Base-by-base conservation (phyloP, 148 eudicot genomes). In the Bassia scoparia region DNA sequence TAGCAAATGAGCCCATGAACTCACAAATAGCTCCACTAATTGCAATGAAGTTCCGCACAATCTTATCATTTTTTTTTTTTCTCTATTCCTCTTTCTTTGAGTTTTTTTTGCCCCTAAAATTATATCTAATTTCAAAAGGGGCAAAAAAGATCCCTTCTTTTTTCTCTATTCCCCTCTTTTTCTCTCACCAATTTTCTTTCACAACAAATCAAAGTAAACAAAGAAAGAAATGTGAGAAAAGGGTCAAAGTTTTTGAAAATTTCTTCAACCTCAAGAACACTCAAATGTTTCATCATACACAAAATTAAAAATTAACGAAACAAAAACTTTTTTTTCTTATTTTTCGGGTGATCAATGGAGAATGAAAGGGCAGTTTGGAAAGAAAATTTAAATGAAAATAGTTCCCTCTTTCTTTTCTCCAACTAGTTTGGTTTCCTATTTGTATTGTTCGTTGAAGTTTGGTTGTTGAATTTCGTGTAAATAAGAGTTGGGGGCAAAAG, bases 1-100 rank as follows among this genome's bases (percentile, higher is more conserved):
- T 41, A 81, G 23, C 80, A 89, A 52, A 89, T 95, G 98, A 50
- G 86, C 89, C 81, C 92, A 55, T 65, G 98, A 78, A 75, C 96
- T 95, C 79, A 91, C 89, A 68, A 88, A 81, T 4, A 95, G 84
- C 85, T 91, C 98, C 52, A 68, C 7, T 46, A 89, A 82, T 80
- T 88, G 93, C 70, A 95, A 78, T 9, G 76, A 81, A 65, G 68
- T 70, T 41, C 87, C 65, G 86, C 91, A 90, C 59, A 88, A 80
- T 70, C 92, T 91, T 5, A 85, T 63, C 97, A 95, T 95, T 33
- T 74, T 69, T 29, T 55, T n/a, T 17, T 54, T 38, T 35, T 61
- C 38, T 63, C 26, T 52, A 38, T 31, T 23, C 34, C 17, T 54
- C 34, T 38, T 67, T 67, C 24, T 26, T 41, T 44, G 46, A 41